Evolutionary conservation across 495 filamentous ascomycete species (phyloP).

Genomic region (Talaromyces borbonicus): DNA sequence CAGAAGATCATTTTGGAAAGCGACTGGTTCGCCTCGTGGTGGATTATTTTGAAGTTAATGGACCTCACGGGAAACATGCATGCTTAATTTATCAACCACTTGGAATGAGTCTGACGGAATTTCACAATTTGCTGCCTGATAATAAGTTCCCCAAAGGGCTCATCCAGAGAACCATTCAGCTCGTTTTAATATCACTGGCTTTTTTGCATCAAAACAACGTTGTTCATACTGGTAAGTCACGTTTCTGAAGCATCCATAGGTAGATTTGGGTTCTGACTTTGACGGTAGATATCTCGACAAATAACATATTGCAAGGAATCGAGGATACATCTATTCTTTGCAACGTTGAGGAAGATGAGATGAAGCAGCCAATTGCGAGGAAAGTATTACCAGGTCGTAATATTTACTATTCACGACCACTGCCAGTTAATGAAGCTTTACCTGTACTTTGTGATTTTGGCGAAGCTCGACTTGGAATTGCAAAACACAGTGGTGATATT

Average conservation of each 20-base stretch:
- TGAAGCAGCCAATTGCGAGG: not conserved
- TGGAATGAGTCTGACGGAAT: not conserved
- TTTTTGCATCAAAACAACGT: constrained; percentile 22
- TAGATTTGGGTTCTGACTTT: not conserved
- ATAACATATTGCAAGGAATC: constrained; percentile 9
- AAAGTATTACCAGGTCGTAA: not conserved
- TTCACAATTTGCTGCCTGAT: constrained; percentile 12
- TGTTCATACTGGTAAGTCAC: constrained; percentile 34
- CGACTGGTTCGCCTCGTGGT: no score
- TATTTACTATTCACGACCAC: not conserved
- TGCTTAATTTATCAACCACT: no score
- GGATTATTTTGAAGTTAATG: no score
- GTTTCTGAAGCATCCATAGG: not conserved
- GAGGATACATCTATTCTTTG: constrained; percentile 11
- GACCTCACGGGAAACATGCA: no score
- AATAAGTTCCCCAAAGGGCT: not conserved
- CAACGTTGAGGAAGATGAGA: not conserved
- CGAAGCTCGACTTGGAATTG: constrained; percentile 21
- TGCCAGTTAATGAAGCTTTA: not conserved
- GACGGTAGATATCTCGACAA: constrained; percentile 1
- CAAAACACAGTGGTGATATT: constrained; percentile 19
- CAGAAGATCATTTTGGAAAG: no score
- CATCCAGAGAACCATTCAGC: not conserved
- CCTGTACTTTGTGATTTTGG: constrained; percentile 23
- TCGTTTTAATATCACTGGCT: not conserved